Evolutionary conservation across 257 asterid species (phyloP).

Genomic region (Scutellaria minor): DNA sequence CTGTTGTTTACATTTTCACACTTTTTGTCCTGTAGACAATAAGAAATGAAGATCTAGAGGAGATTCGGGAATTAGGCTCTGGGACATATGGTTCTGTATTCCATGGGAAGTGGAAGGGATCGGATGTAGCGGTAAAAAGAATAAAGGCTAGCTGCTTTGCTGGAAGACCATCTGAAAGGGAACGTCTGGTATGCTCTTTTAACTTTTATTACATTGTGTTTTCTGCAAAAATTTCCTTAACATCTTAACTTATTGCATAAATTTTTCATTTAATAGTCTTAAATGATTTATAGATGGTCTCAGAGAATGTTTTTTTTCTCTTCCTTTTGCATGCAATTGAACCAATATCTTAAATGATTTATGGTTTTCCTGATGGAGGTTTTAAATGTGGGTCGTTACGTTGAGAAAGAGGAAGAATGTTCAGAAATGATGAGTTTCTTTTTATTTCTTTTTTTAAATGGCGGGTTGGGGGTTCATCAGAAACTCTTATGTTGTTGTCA

Average conservation of each 20-base stretch:
- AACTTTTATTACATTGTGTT: constrained; percentile 5
- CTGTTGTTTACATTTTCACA: constrained; percentile 15
- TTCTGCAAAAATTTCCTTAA: background rate
- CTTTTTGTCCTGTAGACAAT: constrained; percentile 57
- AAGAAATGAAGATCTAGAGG: constrained; percentile 93
- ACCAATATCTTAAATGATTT: background rate
- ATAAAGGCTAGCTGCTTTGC: constrained; percentile 98
- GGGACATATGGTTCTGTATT: constrained; percentile 95
- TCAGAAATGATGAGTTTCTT: no score
- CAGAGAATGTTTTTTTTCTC: background rate
- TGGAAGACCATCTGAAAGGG: constrained; percentile 96
- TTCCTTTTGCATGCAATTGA: constrained; percentile 18
- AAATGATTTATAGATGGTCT: background rate
- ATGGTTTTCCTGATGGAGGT: background rate
- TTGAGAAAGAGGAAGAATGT: no score
- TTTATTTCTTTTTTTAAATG: no score
- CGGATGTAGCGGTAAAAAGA: constrained; percentile 96
- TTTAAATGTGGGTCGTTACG: no score
- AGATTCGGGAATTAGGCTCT: constrained; percentile 92
- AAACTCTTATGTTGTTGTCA: background rate
- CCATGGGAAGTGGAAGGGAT: constrained; percentile 99
- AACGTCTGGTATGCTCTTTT: constrained; percentile 73
- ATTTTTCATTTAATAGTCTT: background rate
- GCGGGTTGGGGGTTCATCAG: no score
- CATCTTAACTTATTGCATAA: constrained; percentile 1